Evolutionary conservation across 1,139 yeast genomes (phyloP).

Genomic region (Ogataea hybrid): DNA sequence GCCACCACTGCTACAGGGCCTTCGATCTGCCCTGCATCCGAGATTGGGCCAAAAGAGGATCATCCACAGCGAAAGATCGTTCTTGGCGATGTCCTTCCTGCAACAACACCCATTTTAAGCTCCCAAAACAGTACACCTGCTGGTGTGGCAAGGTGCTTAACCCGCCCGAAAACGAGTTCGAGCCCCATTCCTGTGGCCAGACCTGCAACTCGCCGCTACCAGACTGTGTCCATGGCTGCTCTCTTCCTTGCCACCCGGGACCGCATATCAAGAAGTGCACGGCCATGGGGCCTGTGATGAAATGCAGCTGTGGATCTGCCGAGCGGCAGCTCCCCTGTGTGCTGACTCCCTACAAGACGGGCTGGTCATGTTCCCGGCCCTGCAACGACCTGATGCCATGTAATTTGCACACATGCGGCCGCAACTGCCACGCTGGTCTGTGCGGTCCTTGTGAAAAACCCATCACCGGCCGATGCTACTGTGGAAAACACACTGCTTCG

Average conservation of each 20-base stretch:
- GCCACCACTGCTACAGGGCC: conserved; percentile 69
- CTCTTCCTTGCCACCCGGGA: conserved; percentile 83
- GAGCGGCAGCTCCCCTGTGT: conserved; percentile 69
- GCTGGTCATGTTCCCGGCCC: conserved; percentile 65
- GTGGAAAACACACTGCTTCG: conserved; percentile 54
- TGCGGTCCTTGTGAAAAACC: conserved; percentile 68
- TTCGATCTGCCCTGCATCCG: conserved; percentile 78
- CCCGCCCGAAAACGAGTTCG: conserved; percentile 57
- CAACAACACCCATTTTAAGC: conserved; percentile 48
- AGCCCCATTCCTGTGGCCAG: conserved; percentile 91
- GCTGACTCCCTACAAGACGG: conserved; percentile 61
- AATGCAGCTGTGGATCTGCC: conserved; percentile 74
- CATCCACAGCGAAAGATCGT: conserved; percentile 50
- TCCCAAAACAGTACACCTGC: conserved; percentile 69
- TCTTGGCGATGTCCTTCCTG: conserved; percentile 92
- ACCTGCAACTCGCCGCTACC: conserved; percentile 56
- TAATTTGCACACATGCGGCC: conserved; percentile 65
- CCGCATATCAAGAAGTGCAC: conserved; percentile 78
- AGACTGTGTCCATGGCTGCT: conserved; percentile 70
- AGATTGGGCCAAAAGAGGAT: conserved; percentile 80
- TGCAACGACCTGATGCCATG: conserved; percentile 67
- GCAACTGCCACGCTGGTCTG: conserved; percentile 67
- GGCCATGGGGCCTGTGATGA: conserved; percentile 67
- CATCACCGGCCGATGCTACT: conserved; percentile 58
- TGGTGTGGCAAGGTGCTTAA: conserved; percentile 85